These are phyloP conservation scores for Penicillium sp. DNA, from an alignment of 2,329 filamentous ascomycete genomes.

Conservation along the genomic window DNA sequence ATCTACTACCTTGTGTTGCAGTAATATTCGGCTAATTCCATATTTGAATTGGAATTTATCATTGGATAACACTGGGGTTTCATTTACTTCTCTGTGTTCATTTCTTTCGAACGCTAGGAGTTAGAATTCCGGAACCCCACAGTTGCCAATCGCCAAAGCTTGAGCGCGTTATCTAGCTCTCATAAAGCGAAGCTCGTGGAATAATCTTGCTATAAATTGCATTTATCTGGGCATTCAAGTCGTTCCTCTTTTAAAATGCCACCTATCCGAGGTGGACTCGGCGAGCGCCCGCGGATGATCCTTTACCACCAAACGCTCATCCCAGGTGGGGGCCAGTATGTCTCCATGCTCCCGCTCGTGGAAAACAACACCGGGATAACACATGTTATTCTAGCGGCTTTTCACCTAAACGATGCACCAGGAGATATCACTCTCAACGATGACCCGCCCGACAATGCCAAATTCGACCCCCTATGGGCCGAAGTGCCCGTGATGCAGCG, in stretches of 20 bases:
- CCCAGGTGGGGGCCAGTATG: conserved; percentile 51
- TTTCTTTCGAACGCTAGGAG: not conserved
- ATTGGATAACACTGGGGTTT: not conserved
- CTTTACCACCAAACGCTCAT: conserved; percentile 66
- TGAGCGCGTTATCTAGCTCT: not conserved
- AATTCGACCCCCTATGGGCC: conserved; percentile 72
- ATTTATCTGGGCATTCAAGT: not conserved
- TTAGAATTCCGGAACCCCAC: not conserved
- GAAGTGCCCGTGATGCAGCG: conserved; percentile 71
- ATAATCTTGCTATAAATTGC: not conserved
- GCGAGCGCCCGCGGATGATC: conserved; percentile 38
- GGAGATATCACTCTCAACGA: conserved; percentile 75
- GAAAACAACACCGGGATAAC: conserved; percentile 63
- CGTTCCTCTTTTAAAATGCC: conserved; percentile 31
- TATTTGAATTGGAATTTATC: not conserved
- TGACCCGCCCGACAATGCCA: conserved; percentile 63
- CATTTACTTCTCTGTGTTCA: not conserved
- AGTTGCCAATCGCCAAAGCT: not conserved
- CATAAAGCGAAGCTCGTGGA: not conserved
- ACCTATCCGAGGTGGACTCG: conserved; percentile 30
- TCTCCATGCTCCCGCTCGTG: conserved; percentile 62
- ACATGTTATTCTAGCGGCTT: conserved; percentile 80
- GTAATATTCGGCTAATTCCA: conserved; percentile 1
- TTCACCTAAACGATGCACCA: conserved; percentile 73
- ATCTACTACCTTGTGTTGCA: conserved; percentile 1